Base-by-base conservation (phyloP, 495 filamentous ascomycete genomes). In the Daldinia vernicosa region DNA sequence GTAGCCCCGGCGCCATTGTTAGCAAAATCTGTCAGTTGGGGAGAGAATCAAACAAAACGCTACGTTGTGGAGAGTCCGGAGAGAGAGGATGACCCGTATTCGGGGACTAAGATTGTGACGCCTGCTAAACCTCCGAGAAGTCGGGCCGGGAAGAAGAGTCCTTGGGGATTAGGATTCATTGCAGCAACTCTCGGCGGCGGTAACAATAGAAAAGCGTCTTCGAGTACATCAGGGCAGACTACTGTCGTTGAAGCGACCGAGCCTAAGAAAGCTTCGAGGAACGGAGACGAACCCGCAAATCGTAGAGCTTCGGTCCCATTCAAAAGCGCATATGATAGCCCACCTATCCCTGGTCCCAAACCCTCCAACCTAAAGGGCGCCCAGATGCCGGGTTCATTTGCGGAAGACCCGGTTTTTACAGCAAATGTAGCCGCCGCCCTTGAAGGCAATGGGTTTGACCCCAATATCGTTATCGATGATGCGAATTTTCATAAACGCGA, bases 381-480 rank as follows among this genome's bases (percentile, higher is more conserved):
- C n/a, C 79, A 82, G 7, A 82, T 83, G 73, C 82, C 85, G 33
- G 86, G 86, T 17, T 68, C 75, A 0, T 89, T 85, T 74, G 83
- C 73, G 7, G 83, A 88, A 27, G 91, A 93, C 62, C 80, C 90
- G 40, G 89, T 87, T 35, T 93, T 93, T 54, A 86, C 89, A 17
- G 90, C 90, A 26, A 87, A 84, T 9, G 74, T 93, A n/a, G 90
- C 90, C 71, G 91, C 90, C 37, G 89, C 87, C 6, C 84, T 91
- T 19, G 76, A 89, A 76, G 86, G 86, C 5, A 84, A 87, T 57
- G 91, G 91, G 0, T 93, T 93, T 65, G 87, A 93, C 75, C 87
- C 90, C 22, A 85, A 91, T 27, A 87, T 92, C 63, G 87, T 93
- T 14, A 87, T 90, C 24, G 81, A 92, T 58, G 84, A 93, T 69